Evolutionary conservation across 495 filamentous ascomycete species (phyloP).

Genomic region (Penicillium psychrofluorescens): DNA sequence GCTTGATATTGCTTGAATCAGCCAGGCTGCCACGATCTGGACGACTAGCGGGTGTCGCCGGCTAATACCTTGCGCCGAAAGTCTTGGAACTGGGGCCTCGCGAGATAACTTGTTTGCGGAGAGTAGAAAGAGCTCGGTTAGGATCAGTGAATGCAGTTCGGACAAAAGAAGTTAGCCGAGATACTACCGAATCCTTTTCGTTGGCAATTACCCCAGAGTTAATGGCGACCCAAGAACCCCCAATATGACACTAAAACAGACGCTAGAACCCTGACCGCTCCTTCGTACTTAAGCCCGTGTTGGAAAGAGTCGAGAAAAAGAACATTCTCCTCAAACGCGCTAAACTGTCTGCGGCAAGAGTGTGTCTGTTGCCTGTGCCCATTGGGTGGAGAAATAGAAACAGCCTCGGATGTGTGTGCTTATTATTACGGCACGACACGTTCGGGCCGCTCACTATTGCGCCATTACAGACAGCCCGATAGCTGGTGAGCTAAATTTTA

Average conservation of each 20-base stretch:
- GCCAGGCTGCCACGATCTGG: too few species aligned
- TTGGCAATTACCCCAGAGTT: constrained; percentile 5
- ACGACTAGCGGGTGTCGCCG: too few species aligned
- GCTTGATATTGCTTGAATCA: too few species aligned
- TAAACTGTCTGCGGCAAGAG: constrained; percentile 1
- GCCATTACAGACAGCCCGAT: constrained; percentile 5
- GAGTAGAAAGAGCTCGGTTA: background rate
- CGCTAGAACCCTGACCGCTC: constrained; percentile 9
- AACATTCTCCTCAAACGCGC: constrained; percentile 6
- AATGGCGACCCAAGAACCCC: background rate
- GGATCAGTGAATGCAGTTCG: background rate
- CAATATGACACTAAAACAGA: background rate
- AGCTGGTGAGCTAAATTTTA: constrained; percentile 4
- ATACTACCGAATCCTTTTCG: background rate
- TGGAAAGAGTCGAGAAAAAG: background rate
- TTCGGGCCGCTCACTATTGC: constrained; percentile 3
- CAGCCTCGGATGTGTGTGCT: constrained; percentile 11
- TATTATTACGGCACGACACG: constrained; percentile 2
- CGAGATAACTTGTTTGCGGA: too few species aligned
- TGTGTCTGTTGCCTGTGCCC: constrained; percentile 1
- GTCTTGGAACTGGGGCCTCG: too few species aligned
- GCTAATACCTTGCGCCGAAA: too few species aligned
- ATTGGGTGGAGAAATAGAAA: constrained; percentile 1
- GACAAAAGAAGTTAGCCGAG: background rate
- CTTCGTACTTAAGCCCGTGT: constrained; percentile 5